Conservation (phyloP, 2,329 filamentous ascomycete genomes). For the Penicillium sp. region DNA sequence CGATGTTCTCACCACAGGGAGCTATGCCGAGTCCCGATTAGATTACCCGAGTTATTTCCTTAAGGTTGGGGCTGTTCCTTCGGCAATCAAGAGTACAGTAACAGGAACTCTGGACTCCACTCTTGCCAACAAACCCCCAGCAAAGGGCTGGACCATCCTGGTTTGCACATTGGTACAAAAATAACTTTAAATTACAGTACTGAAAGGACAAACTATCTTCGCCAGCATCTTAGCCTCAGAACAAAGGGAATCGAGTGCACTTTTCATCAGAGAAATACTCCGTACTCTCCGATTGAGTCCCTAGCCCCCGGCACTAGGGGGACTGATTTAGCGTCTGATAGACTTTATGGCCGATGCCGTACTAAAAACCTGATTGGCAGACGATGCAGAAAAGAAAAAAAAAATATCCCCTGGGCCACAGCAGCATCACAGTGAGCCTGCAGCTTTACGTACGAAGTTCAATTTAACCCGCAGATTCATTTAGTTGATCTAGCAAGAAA, state of each 20-base stretch:
- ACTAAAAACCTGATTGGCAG: slow-evolving; percentile 8
- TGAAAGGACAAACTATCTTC: not conserved
- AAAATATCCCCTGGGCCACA: slow-evolving; percentile 2
- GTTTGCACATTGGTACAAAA: not conserved
- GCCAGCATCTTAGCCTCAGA: not conserved
- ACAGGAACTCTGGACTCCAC: not conserved
- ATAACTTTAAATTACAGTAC: not conserved
- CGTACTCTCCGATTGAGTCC: not conserved
- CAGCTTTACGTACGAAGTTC: not conserved
- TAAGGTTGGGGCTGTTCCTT: slow-evolving; percentile 17
- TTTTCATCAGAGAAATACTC: not conserved
- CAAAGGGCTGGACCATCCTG: not conserved
- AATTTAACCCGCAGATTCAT: not conserved
- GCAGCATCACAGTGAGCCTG: not conserved
- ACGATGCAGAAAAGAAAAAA: not conserved
- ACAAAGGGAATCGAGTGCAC: not conserved
- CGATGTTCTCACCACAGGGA: no score
- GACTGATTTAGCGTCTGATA: slow-evolving; percentile 17
- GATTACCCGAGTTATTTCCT: slow-evolving; percentile 4
- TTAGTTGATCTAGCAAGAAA: not conserved
- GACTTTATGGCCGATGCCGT: slow-evolving; percentile 11
- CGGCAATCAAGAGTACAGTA: not conserved
- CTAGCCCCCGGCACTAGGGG: slow-evolving; percentile 10
- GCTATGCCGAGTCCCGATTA: not conserved
- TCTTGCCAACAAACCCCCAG: not conserved